These are phyloP conservation scores for Tausonia pullulans DNA, from an alignment of 1,284 basidiomycete genomes.

Conservation along the genomic window DNA sequence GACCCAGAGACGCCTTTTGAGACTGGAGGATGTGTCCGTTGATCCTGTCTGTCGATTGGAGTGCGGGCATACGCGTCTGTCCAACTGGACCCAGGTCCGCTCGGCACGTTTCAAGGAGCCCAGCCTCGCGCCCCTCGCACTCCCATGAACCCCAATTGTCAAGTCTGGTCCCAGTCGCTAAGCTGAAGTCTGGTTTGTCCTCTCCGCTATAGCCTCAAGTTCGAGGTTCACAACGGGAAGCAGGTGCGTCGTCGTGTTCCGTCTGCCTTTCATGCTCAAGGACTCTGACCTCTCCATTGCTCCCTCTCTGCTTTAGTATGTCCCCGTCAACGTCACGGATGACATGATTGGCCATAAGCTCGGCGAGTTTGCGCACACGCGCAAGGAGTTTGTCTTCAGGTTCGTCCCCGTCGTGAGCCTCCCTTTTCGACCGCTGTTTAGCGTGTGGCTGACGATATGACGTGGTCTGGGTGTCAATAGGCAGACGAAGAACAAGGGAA, in stretches of 20 bases:
- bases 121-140: background rate
- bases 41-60: background rate
- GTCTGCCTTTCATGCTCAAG: background rate
- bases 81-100: background rate
- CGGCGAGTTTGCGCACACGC: constrained; percentile 85
- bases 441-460: too few species aligned
- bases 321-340: constrained; percentile 76
- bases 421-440: too few species aligned
- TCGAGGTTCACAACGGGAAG: constrained; percentile 90
- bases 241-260: constrained; percentile 31
- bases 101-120: background rate
- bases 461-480: too few species aligned
- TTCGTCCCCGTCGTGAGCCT: too few species aligned
- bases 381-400: constrained; percentile 43
- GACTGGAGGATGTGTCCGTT: background rate
- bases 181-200: background rate
- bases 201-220: constrained; percentile 49
- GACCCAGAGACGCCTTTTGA: too few species aligned
- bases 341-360: constrained; percentile 99
- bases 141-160: too few species aligned
- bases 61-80: background rate
- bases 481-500: too few species aligned
- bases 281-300: background rate
- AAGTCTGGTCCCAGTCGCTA: background rate
- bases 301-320: constrained; percentile 38